These are phyloP conservation scores for Tilletia setariae DNA, from an alignment of 1,284 basidiomycete genomes.

Conservation along the genomic window DNA sequence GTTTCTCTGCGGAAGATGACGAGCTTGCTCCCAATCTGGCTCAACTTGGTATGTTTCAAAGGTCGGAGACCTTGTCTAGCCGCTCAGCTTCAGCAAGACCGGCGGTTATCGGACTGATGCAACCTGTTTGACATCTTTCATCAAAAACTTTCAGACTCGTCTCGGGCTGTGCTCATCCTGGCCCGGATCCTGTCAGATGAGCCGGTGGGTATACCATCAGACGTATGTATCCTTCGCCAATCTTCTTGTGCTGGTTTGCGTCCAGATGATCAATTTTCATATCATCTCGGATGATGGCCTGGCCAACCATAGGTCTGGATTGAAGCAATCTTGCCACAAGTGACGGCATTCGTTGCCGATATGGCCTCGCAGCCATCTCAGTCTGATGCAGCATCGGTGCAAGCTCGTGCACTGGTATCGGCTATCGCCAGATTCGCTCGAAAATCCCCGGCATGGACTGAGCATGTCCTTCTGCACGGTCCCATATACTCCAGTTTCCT, in stretches of 20 bases:
- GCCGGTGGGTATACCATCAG: neutral
- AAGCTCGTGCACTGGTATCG: slow-evolving; percentile 3
- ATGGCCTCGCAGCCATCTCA: neutral
- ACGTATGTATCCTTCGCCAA: neutral
- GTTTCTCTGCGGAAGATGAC: slow-evolving; percentile 24
- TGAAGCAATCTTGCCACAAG: neutral
- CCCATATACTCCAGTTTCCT: neutral
- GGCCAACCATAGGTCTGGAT: neutral
- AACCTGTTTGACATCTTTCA: neutral
- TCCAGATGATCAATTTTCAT: neutral
- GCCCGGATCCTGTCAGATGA: neutral
- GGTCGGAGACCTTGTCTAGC: neutral
- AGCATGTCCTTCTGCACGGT: neutral
- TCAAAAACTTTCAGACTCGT: neutral
- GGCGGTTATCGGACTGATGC: too few relatives aligned
- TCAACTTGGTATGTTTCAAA: slow-evolving; percentile 6
- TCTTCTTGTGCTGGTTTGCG: neutral
- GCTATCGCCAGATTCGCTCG: slow-evolving; percentile 18
- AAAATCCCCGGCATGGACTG: neutral
- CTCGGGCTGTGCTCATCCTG: slow-evolving; percentile 7
- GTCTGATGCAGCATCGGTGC: neutral
- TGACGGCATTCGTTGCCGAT: neutral
- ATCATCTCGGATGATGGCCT: neutral
- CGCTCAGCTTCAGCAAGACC: too few relatives aligned
- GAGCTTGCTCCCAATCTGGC: slow-evolving; percentile 20